These are phyloP conservation scores for Colletotrichum paranaense DNA, from an alignment of 2,329 filamentous ascomycete genomes.

Conservation along the genomic window DNA sequence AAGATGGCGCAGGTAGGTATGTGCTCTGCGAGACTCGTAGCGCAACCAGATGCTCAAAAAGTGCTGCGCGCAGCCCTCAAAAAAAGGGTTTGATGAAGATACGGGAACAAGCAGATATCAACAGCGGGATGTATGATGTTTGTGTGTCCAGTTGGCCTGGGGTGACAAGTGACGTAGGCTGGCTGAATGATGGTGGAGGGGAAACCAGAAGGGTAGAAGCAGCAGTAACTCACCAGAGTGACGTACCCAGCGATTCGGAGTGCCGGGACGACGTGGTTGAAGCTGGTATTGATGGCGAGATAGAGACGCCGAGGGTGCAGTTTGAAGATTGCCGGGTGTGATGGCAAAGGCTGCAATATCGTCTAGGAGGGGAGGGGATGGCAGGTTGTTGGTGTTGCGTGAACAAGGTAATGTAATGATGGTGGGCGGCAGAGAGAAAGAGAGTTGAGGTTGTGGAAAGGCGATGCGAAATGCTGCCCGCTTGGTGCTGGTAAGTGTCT, in stretches of 20 bases:
- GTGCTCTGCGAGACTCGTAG: neutral
- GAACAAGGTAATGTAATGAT: neutral
- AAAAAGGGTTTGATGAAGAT: neutral
- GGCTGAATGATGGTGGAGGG: slow-evolving; percentile 1
- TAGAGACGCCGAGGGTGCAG: slow-evolving; percentile 4
- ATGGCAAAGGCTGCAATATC: slow-evolving; percentile 21
- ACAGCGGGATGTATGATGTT: slow-evolving; percentile 3
- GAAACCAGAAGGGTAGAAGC: slow-evolving; percentile 5
- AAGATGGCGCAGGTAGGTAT: neutral
- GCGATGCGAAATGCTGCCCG: slow-evolving; percentile 24
- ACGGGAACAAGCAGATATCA: slow-evolving; percentile 14
- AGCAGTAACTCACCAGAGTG: slow-evolving; percentile 26
- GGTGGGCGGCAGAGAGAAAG: neutral
- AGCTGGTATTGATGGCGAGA: neutral
- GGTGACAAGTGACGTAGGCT: slow-evolving; percentile 30
- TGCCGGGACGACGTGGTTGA: slow-evolving; percentile 5
- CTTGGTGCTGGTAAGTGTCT: neutral
- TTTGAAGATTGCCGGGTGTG: slow-evolving; percentile 20
- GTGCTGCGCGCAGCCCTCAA: neutral
- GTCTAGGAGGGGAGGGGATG: neutral
- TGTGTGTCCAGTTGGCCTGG: slow-evolving; percentile 6
- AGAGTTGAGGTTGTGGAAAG: slow-evolving; percentile 3
- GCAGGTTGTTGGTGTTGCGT: slow-evolving; percentile 1
- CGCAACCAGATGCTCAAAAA: neutral
- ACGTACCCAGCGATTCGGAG: slow-evolving; percentile 26